These are phyloP conservation scores for Oryza officinalis DNA, from an alignment of 176 grass and related monocot species.

Conservation along the genomic window DNA sequence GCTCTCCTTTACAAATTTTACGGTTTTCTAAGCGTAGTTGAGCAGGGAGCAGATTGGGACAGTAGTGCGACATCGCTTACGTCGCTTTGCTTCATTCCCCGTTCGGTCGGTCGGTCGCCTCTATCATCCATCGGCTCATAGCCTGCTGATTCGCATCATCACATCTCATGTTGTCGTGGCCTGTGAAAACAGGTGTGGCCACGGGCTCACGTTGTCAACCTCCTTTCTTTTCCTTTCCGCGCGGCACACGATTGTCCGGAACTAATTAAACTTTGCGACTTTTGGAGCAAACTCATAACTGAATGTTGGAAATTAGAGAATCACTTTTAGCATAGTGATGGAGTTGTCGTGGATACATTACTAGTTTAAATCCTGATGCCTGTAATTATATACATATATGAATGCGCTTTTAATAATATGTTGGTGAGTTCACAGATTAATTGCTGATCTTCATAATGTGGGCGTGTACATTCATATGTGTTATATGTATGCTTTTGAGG, in stretches of 20 bases:
- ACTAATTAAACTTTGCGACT: background rate
- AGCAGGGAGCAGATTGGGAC: background rate
- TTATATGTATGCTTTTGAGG: no score
- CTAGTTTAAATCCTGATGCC: no score
- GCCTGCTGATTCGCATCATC: background rate
- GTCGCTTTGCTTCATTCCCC: conserved; percentile 5
- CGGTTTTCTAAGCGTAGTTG: background rate
- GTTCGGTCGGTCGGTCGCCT: background rate
- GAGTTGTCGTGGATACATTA: no score
- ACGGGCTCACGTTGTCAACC: background rate
- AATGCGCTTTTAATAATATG: no score
- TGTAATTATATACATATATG: no score
- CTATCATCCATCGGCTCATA: background rate
- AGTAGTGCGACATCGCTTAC: background rate
- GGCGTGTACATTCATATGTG: no score
- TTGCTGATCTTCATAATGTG: no score
- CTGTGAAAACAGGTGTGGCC: background rate
- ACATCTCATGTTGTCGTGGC: background rate
- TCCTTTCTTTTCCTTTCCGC: background rate
- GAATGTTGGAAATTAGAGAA: background rate
- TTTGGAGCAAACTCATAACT: background rate
- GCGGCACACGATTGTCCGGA: background rate
- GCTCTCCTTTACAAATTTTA: background rate
- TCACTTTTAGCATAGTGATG: no score
- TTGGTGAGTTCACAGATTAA: no score